Evolutionary conservation across 306 rosid species (phyloP).

Genomic region (Vicia sativa): DNA sequence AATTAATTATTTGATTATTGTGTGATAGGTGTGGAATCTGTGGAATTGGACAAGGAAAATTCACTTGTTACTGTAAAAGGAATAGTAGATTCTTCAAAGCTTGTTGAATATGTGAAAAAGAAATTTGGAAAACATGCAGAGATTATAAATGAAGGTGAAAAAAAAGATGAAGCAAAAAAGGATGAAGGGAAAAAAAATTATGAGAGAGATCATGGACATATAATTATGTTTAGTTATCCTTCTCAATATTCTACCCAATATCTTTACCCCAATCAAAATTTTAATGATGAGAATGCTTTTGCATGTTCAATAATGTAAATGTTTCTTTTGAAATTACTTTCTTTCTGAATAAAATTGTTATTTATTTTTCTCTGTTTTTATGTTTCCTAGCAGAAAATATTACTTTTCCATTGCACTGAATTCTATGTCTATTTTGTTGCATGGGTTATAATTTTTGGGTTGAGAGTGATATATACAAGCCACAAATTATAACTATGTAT

Average conservation of each 20-base stretch:
- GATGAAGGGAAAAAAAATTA: not conserved
- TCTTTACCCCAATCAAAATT: slow-evolving; percentile 52
- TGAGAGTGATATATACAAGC: too few relatives aligned
- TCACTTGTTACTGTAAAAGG: slow-evolving; percentile 69
- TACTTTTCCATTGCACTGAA: too few relatives aligned
- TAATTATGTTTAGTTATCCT: slow-evolving; percentile 46
- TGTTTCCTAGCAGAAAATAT: too few relatives aligned
- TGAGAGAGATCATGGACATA: slow-evolving; percentile 8
- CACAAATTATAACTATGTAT: too few relatives aligned
- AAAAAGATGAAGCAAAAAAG: slow-evolving; percentile 1
- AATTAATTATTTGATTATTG: not conserved
- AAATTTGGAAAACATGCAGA: slow-evolving; percentile 62
- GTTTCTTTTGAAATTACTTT: not conserved
- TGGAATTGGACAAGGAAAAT: slow-evolving; percentile 51
- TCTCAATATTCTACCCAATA: slow-evolving; percentile 58
- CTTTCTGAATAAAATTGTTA: not conserved
- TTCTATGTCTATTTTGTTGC: too few relatives aligned
- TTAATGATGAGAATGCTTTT: slow-evolving; percentile 73
- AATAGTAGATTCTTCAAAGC: slow-evolving; percentile 47
- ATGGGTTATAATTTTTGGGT: too few relatives aligned
- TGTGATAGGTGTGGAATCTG: slow-evolving; percentile 57
- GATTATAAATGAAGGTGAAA: slow-evolving; percentile 39
- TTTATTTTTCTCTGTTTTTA: not conserved
- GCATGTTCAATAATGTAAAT: slow-evolving; percentile 71
- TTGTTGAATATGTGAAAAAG: slow-evolving; percentile 51